phyloP scores from a whole-genome alignment of 768 basidiomycete species.

The Boletus bicolor region DNA sequence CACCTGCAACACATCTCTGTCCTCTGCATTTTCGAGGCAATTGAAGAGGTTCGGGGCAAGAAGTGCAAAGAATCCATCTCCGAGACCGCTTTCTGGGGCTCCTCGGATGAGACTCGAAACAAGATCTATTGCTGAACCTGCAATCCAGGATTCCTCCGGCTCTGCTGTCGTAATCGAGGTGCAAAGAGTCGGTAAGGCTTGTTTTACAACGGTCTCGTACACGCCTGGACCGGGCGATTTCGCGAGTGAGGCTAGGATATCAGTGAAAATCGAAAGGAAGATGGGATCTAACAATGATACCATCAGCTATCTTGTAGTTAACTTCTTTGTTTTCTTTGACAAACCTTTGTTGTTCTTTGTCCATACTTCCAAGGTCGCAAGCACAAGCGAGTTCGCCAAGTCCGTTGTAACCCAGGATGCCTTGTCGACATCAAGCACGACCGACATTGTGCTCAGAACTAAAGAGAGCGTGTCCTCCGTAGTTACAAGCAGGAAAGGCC shows the following conservation, averaged over 20 bases:
- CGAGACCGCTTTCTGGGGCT: conserved; percentile 59
- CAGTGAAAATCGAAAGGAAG: conserved; percentile 79
- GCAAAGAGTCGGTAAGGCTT: conserved; percentile 71
- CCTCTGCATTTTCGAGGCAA: conserved; percentile 67
- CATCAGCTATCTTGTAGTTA: neutral
- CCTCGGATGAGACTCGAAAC: conserved; percentile 69
- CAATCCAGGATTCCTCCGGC: conserved; percentile 67
- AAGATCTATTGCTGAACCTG: conserved; percentile 80
- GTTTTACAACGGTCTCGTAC: conserved; percentile 69
- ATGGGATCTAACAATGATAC: conserved; percentile 67
- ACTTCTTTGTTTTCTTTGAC: neutral
- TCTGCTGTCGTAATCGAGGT: conserved; percentile 57
- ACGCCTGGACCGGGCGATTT: conserved; percentile 55
- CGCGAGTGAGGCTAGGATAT: conserved; percentile 72
- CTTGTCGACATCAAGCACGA: conserved; percentile 70
- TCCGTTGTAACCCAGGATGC: conserved; percentile 70
- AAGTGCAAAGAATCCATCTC: conserved; percentile 74
- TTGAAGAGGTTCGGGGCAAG: conserved; percentile 75
- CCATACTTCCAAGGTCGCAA: conserved; percentile 78
- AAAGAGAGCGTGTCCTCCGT: conserved; percentile 88
- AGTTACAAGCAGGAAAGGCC: conserved; percentile 75
- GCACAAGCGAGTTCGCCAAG: conserved; percentile 61
- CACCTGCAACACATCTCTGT: conserved; percentile 83
- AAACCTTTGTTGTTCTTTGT: conserved; percentile 81
- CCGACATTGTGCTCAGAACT: conserved; percentile 80